phyloP scores from a whole-genome alignment of 2,329 filamentous ascomycete species.

The Neurospora sp. region DNA sequence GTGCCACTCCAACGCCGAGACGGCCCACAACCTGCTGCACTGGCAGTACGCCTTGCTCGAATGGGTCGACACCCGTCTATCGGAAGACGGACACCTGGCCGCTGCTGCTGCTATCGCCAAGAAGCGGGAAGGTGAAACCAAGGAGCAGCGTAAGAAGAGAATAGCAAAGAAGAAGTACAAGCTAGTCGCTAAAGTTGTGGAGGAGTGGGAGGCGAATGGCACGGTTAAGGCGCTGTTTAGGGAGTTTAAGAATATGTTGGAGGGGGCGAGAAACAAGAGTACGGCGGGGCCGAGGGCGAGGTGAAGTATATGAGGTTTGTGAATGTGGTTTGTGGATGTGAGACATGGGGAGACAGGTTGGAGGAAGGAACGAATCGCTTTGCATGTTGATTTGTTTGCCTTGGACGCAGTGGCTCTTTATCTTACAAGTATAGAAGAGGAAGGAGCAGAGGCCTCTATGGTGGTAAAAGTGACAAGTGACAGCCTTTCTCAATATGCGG shows the following conservation, averaged over 20 bases:
- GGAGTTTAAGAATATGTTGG: constrained; percentile 54
- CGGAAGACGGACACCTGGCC: constrained; percentile 45
- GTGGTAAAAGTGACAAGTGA: background rate
- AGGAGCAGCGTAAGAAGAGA: constrained; percentile 49
- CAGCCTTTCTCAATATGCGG: background rate
- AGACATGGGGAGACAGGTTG: background rate
- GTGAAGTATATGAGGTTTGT: background rate
- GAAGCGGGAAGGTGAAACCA: constrained; percentile 23
- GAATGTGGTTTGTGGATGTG: background rate
- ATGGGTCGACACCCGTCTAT: constrained; percentile 56
- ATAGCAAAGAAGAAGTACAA: constrained; percentile 42
- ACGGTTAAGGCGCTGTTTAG: constrained; percentile 52
- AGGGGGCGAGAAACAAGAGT: constrained; percentile 41
- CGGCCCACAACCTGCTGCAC: constrained; percentile 62
- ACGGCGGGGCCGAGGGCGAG: constrained; percentile 18
- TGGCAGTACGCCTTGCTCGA: constrained; percentile 68
- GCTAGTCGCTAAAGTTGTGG: constrained; percentile 53
- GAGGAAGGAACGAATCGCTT: background rate
- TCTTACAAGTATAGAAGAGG: background rate
- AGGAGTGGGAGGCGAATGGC: constrained; percentile 49
- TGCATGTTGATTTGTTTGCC: background rate
- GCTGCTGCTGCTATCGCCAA: constrained; percentile 23
- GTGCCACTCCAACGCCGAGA: constrained; percentile 46
- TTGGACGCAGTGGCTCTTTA: background rate
- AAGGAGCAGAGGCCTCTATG: background rate